A percentile compares a stretch with the other conserved stretches of the same genome.
These are phyloP conservation scores for Boehmeria nivea DNA, from an alignment of 306 rosid genomes.

Conservation along the genomic window DNA sequence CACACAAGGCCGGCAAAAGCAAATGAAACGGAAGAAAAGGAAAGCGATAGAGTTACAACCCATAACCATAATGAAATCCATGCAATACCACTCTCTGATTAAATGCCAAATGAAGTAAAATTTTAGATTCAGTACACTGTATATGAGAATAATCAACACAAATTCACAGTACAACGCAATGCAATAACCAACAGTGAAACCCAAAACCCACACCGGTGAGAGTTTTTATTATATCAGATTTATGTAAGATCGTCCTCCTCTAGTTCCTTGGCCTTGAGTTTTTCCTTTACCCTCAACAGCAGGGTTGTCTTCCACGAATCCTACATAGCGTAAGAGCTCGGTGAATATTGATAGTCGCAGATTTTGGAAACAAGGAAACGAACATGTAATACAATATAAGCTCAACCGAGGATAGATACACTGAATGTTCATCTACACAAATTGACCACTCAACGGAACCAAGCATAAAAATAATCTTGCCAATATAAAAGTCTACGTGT, in stretches of 20 bases:
- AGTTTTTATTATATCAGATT: conserved; percentile 7
- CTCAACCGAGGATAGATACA: too few relatives aligned
- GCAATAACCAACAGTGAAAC: conserved; percentile 34
- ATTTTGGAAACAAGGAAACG: not conserved
- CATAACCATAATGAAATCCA: not conserved
- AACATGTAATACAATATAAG: not conserved
- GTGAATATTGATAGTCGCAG: conserved; percentile 9
- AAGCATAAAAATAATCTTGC: too few relatives aligned
- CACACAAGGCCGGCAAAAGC: not conserved
- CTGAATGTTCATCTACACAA: too few relatives aligned
- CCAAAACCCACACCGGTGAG: conserved; percentile 13
- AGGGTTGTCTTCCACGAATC: conserved; percentile 96
- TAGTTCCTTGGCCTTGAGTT: conserved; percentile 88
- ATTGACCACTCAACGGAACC: too few relatives aligned
- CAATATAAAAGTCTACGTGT: too few relatives aligned
- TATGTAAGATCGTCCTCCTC: conserved; percentile 97
- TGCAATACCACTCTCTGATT: conserved; percentile 13
- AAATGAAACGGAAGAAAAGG: not conserved
- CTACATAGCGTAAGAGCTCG: conserved; percentile 29
- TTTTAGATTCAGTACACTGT: conserved; percentile 17
- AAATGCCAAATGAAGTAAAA: conserved; percentile 31
- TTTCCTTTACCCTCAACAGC: conserved; percentile 94
- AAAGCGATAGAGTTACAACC: not conserved
- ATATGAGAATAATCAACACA: conserved; percentile 25
- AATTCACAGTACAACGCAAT: conserved; percentile 24